Conservation (phyloP, 169 alveolate species). For the Perkinsus chesapeaki region DNA sequence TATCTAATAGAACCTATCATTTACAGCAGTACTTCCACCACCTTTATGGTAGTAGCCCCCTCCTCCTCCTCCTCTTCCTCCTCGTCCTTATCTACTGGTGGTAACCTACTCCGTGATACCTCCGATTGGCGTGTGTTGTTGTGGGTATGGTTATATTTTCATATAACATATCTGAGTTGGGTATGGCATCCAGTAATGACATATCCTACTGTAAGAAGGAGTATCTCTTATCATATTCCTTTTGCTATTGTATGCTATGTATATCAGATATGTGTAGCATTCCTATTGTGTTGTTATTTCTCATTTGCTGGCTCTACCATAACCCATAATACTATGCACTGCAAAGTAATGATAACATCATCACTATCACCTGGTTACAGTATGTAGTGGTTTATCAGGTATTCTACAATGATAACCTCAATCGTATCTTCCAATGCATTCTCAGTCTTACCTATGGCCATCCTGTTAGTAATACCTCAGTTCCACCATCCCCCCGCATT, state of each 20-base stretch:
- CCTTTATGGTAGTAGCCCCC: too few relatives aligned
- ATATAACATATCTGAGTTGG: not conserved
- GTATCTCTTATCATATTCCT: too few relatives aligned
- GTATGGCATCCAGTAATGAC: not conserved
- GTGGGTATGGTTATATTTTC: not conserved
- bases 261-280: not conserved
- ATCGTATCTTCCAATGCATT: not conserved
- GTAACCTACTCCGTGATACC: not conserved
- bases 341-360: not conserved
- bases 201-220: too few relatives aligned
- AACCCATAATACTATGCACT: not conserved
- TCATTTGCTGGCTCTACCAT: not conserved
- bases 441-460: not conserved
- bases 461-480: not conserved
- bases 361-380: not conserved
- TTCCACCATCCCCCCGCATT: not conserved
- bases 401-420: not conserved
- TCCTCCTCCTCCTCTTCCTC: not conserved
- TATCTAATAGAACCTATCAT: too few relatives aligned
- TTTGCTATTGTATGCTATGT: too few relatives aligned
- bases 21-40: too few relatives aligned
- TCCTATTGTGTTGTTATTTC: not conserved
- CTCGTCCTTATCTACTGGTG: not conserved
- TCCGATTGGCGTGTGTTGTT: not conserved
- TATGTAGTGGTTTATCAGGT: not conserved